Conservation (phyloP, 352 stramenopile species). For the Aphanomyces invadans region DNA sequence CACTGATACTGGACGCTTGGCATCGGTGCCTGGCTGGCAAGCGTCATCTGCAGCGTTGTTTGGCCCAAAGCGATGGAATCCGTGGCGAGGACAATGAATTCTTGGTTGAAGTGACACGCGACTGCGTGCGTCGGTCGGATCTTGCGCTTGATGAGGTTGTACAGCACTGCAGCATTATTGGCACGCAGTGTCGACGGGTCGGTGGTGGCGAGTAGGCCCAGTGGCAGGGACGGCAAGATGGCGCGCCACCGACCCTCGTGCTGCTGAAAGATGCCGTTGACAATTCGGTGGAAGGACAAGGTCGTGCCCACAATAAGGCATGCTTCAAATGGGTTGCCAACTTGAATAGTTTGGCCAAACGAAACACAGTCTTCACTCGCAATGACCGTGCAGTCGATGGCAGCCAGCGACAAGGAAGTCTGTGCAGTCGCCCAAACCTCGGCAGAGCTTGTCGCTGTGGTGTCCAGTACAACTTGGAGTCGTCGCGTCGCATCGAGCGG, state of each 20-base stretch:
- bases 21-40: neutral
- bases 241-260: neutral
- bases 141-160: conserved; percentile 12
- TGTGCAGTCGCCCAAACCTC: neutral
- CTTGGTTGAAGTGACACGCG: conserved; percentile 12
- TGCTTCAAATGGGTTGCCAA: neutral
- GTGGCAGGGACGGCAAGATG: neutral
- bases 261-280: conserved; percentile 2
- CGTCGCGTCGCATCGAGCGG: neutral
- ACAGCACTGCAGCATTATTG: neutral
- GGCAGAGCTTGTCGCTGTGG: neutral
- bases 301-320: neutral
- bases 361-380: neutral
- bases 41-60: neutral
- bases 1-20: conserved; percentile 1
- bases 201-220: neutral
- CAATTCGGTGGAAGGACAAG: neutral
- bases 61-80: neutral
- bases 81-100: conserved; percentile 1
- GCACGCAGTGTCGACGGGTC: neutral
- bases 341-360: neutral
- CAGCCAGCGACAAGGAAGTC: neutral
- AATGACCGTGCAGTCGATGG: neutral
- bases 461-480: conserved; percentile 7
- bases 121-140: neutral